Evolutionary conservation across 306 rosid genomes (phyloP).

Genomic region (Ceratonia siliqua): DNA sequence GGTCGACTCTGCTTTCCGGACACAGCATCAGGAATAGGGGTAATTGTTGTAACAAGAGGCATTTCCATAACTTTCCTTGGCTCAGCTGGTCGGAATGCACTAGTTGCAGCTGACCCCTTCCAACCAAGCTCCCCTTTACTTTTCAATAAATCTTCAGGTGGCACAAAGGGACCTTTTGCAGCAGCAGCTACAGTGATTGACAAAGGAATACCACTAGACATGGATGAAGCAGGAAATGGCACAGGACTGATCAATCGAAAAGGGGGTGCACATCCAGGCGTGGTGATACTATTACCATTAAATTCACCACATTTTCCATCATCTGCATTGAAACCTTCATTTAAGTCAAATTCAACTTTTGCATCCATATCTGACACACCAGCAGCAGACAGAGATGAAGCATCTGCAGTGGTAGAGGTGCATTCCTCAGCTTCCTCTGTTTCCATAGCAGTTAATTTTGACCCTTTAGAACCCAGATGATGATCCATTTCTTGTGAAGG

Average conservation of each 20-base stretch:
- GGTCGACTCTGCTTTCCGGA: constrained; percentile 40
- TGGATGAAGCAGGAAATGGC: constrained; percentile 39
- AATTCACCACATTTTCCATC: constrained; percentile 49
- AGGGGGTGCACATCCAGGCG: constrained; percentile 37
- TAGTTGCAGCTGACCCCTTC: constrained; percentile 66
- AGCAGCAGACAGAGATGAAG: constrained; percentile 38
- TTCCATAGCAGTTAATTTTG: constrained; percentile 35
- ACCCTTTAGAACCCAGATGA: constrained; percentile 26
- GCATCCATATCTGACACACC: constrained; percentile 37
- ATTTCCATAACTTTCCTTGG: constrained; percentile 52
- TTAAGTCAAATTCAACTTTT: constrained; percentile 57
- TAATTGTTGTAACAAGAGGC: constrained; percentile 23
- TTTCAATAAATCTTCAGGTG: constrained; percentile 53
- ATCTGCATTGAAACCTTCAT: constrained; percentile 56
- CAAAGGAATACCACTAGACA: constrained; percentile 41
- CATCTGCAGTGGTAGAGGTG: constrained; percentile 49
- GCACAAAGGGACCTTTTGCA: constrained; percentile 54
- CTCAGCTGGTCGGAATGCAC: constrained; percentile 69
- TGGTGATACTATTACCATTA: constrained; percentile 14
- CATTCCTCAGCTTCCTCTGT: constrained; percentile 49
- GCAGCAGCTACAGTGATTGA: constrained; percentile 59
- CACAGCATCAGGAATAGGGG: constrained; percentile 20
- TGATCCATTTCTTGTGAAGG: constrained; percentile 46
- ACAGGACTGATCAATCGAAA: constrained; percentile 39
- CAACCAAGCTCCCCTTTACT: constrained; percentile 56